Conservation (phyloP, 192 early-diverging fungal species). For the Podila epicladia region DNA sequence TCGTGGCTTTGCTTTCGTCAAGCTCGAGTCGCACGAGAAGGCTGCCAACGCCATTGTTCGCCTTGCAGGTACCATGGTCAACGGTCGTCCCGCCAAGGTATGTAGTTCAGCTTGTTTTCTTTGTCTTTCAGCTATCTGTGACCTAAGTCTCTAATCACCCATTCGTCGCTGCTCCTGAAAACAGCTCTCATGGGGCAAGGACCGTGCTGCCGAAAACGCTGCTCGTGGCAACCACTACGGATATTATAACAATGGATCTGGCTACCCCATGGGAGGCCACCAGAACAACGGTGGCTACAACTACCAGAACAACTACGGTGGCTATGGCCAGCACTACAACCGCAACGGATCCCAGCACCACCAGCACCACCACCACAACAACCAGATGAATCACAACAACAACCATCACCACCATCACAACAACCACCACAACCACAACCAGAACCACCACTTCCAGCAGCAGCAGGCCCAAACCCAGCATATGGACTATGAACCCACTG, state of each 20-base stretch:
- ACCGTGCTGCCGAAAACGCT: slow-evolving; percentile 66
- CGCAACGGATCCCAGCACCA: slow-evolving; percentile 7
- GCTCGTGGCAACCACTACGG: slow-evolving; percentile 49
- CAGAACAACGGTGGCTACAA: slow-evolving; percentile 49
- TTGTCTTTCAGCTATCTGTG: neutral
- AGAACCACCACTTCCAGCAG: slow-evolving; percentile 30
- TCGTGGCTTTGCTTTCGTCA: slow-evolving; percentile 92
- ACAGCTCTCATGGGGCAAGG: slow-evolving; percentile 86
- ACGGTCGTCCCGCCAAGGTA: slow-evolving; percentile 83
- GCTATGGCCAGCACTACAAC: slow-evolving; percentile 19
- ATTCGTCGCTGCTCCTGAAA: neutral
- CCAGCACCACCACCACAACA: slow-evolving; percentile 5
- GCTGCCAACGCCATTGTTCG: slow-evolving; percentile 89
- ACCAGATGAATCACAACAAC: slow-evolving; percentile 12
- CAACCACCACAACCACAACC: slow-evolving; percentile 53
- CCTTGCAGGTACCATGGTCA: slow-evolving; percentile 75
- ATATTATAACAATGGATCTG: slow-evolving; percentile 46
- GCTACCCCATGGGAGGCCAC: slow-evolving; percentile 39
- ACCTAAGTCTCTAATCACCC: neutral
- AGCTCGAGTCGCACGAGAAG: slow-evolving; percentile 91
- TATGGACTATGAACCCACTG: slow-evolving; percentile 19
- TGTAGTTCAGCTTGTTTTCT: neutral
- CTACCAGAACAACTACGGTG: slow-evolving; percentile 29
- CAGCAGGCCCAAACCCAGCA: slow-evolving; percentile 31
- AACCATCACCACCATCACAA: slow-evolving; percentile 23